phyloP scores from a whole-genome alignment of 306 rosid genomes.

The Cicer judaicum region DNA sequence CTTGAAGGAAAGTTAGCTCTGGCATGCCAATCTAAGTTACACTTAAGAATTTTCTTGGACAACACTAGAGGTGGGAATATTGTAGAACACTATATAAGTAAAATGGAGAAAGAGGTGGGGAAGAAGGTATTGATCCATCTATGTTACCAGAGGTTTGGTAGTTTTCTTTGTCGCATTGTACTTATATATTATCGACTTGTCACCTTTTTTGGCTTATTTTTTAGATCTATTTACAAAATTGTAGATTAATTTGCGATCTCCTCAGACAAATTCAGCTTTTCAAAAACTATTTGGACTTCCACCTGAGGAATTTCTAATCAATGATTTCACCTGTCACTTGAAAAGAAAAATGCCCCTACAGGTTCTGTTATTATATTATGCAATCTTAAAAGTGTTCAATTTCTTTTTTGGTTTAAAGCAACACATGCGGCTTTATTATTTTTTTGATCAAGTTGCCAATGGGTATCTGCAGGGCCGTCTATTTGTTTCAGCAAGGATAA shows the following conservation, averaged over 20 bases:
- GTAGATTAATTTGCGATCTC: conserved; percentile 91
- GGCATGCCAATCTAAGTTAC: conserved; percentile 84
- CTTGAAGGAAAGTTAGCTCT: conserved; percentile 87
- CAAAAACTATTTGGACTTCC: conserved; percentile 96
- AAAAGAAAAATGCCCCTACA: conserved; percentile 95
- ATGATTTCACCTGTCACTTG: conserved; percentile 93
- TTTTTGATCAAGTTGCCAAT: conserved; percentile 43
- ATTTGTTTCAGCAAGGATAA: conserved; percentile 86
- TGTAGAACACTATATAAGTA: conserved; percentile 75
- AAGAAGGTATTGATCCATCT: conserved; percentile 71
- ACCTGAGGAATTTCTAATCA: conserved; percentile 94
- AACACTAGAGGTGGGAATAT: conserved; percentile 80
- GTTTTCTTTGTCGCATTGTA: conserved; percentile 19
- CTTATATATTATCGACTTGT: conserved; percentile 1
- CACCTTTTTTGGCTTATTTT: conserved; percentile 37
- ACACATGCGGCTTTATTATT: conserved; percentile 36
- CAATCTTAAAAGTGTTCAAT: conserved; percentile 31
- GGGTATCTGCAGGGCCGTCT: conserved; percentile 77
- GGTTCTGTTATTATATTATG: conserved; percentile 54
- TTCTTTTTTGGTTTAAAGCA: conserved; percentile 33
- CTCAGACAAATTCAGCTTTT: conserved; percentile 93
- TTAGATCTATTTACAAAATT: conserved; percentile 30
- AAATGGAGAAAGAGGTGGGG: conserved; percentile 99
- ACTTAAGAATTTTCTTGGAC: conserved; percentile 84
- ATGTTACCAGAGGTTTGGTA: conserved; percentile 28